Evolutionary conservation across 1,284 basidiomycete genomes (phyloP).

Genomic region (Xerocomus amazonicus): DNA sequence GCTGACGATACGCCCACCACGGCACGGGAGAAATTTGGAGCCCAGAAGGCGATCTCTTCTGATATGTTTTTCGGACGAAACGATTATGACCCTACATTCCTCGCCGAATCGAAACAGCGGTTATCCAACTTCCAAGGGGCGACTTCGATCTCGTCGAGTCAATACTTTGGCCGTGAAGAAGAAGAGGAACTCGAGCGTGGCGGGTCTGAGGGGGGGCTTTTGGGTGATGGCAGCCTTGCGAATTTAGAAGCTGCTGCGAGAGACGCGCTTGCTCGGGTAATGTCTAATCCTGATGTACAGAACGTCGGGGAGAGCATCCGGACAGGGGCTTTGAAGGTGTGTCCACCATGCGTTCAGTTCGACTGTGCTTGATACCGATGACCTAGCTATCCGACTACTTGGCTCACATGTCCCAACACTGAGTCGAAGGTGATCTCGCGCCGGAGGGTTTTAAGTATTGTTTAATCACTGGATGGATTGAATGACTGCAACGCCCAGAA

Average conservation of each 20-base stretch:
- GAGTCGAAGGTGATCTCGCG: constrained; percentile 1
- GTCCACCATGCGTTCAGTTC: constrained; percentile 23
- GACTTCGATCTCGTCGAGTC: constrained; percentile 90
- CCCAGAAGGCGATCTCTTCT: constrained; percentile 93
- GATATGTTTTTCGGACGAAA: constrained; percentile 97
- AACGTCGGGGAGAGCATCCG: constrained; percentile 83
- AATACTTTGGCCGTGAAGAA: constrained; percentile 93
- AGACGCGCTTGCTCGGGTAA: constrained; percentile 74
- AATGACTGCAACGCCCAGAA: constrained; percentile 6
- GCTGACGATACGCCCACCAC: constrained; percentile 69
- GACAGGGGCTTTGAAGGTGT: constrained; percentile 80
- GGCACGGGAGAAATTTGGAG: constrained; percentile 89
- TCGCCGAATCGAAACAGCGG: constrained; percentile 78
- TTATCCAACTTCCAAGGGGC: constrained; percentile 89
- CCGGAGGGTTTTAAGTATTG: no score
- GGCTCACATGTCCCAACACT: constrained; percentile 69
- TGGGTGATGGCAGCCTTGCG: constrained; percentile 70
- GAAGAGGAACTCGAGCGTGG: constrained; percentile 54
- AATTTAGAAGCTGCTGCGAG: constrained; percentile 75
- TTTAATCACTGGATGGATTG: constrained; percentile 4
- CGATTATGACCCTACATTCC: constrained; percentile 74
- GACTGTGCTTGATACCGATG: constrained; percentile 7
- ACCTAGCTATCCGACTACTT: constrained; percentile 74
- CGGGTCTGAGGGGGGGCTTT: constrained; percentile 47
- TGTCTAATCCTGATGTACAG: constrained; percentile 90